A percentile compares a stretch with the other conserved stretches of the same genome.
These are phyloP conservation scores for Volvox carteri DNA, from an alignment of 163 green algal species.

Conservation along the genomic window DNA sequence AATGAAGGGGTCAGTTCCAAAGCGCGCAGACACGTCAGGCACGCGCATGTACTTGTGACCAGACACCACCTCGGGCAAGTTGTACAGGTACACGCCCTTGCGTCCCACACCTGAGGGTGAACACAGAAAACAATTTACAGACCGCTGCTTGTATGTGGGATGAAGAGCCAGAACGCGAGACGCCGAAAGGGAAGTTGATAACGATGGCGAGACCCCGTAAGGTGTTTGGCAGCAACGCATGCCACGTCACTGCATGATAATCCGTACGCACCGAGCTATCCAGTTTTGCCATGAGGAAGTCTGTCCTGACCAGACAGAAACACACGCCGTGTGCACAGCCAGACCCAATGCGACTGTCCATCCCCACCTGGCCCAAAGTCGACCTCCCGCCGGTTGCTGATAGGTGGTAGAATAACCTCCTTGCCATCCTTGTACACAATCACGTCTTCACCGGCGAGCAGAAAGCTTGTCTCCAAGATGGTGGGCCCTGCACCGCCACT, in stretches of 20 bases:
- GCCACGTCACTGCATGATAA: too few relatives aligned
- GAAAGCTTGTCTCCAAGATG: constrained; percentile 94
- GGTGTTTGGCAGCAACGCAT: too few relatives aligned
- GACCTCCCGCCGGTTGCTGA: constrained; percentile 83
- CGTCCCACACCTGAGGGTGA: constrained; percentile 76
- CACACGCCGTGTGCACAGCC: too few relatives aligned
- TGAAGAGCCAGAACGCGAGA: too few relatives aligned
- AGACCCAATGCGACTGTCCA: not conserved
- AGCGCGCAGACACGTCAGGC: constrained; percentile 90
- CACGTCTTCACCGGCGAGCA: constrained; percentile 88
- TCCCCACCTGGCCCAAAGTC: constrained; percentile 91
- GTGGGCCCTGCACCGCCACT: constrained; percentile 92
- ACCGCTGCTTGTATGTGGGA: not conserved
- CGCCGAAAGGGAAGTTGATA: too few relatives aligned
- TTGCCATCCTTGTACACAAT: constrained; percentile 74
- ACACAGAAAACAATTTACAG: too few relatives aligned
- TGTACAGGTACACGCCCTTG: constrained; percentile 87
- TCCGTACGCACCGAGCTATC: too few relatives aligned
- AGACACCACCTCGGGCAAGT: constrained; percentile 88
- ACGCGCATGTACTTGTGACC: constrained; percentile 78
- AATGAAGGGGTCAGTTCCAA: constrained; percentile 91
- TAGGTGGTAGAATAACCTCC: constrained; percentile 75
- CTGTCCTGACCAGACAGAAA: too few relatives aligned
- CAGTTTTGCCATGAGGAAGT: too few relatives aligned
- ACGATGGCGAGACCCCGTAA: too few relatives aligned